Evolutionary conservation across 371 early-diverging fungal species (phyloP).

Genomic region (Batrachochytrium dendrobatidis): DNA sequence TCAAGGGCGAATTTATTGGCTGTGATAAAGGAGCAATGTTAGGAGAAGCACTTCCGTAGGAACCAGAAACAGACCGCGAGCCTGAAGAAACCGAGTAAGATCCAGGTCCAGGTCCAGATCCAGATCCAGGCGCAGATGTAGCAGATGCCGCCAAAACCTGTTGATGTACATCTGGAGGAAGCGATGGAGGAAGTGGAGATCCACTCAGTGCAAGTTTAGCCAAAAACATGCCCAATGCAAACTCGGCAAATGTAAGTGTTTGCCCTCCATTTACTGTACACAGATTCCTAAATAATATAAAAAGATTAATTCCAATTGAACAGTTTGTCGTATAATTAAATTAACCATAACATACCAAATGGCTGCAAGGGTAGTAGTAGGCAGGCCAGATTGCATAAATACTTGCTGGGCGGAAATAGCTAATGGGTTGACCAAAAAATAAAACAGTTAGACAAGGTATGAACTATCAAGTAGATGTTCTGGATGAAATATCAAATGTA

Average conservation of each 20-base stretch:
- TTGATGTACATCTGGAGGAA: constrained; percentile 38
- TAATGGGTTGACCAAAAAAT: neutral
- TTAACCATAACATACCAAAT: constrained; percentile 33
- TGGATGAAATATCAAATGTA: no score
- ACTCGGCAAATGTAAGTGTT: constrained; percentile 45
- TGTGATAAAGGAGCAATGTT: neutral
- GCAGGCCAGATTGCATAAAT: constrained; percentile 30
- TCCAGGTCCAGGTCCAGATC: no score
- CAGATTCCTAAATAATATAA: constrained; percentile 21
- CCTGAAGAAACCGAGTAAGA: neutral
- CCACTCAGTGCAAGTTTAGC: constrained; percentile 36
- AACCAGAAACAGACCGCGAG: neutral
- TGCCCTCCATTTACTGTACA: constrained; percentile 25
- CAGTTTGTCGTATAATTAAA: neutral
- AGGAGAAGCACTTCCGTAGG: neutral
- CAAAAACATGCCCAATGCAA: constrained; percentile 52
- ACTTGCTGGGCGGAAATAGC: constrained; percentile 27
- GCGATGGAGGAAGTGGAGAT: constrained; percentile 25
- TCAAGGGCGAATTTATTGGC: neutral
- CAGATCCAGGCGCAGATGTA: constrained; percentile 8
- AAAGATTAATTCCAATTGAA: neutral
- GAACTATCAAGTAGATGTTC: no score
- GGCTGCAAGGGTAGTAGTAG: constrained; percentile 26
- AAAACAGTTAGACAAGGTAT: no score
- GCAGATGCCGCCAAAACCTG: constrained; percentile 25